Conservation (phyloP, 352 stramenopile species). For the Stramenopiles sp. region DNA sequence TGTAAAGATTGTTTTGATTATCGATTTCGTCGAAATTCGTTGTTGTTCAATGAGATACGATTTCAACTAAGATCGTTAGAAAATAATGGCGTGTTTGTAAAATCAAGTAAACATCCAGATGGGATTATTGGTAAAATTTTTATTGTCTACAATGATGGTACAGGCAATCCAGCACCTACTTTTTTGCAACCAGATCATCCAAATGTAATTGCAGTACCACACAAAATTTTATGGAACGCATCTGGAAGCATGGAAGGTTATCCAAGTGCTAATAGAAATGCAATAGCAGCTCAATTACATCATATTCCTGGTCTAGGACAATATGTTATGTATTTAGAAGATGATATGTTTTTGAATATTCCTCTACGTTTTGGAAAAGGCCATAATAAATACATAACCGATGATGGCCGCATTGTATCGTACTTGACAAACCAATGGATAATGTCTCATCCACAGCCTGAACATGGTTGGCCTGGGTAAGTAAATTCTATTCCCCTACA, state of each 20-base stretch:
- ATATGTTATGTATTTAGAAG: neutral
- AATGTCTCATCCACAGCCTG: neutral
- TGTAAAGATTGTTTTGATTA: neutral
- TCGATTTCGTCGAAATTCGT: neutral
- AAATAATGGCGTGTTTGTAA: neutral
- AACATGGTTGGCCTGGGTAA: neutral
- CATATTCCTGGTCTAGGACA: neutral
- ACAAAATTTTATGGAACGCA: neutral
- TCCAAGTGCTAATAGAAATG: neutral
- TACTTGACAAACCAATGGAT: neutral
- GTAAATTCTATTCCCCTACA: too few species aligned
- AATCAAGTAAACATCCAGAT: neutral
- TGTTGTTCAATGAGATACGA: neutral
- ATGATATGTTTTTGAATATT: neutral
- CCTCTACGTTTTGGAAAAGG: neutral
- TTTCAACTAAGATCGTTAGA: neutral
- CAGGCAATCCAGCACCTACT: neutral
- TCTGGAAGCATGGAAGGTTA: neutral
- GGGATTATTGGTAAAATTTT: neutral
- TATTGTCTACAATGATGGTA: neutral
- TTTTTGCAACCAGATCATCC: neutral
- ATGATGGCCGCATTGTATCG: neutral
- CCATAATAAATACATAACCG: neutral
- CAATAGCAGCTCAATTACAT: neutral
- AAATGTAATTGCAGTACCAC: neutral